Evolutionary conservation across 2,329 filamentous ascomycete genomes (phyloP).

Genomic region (Diaporthe australafricana): DNA sequence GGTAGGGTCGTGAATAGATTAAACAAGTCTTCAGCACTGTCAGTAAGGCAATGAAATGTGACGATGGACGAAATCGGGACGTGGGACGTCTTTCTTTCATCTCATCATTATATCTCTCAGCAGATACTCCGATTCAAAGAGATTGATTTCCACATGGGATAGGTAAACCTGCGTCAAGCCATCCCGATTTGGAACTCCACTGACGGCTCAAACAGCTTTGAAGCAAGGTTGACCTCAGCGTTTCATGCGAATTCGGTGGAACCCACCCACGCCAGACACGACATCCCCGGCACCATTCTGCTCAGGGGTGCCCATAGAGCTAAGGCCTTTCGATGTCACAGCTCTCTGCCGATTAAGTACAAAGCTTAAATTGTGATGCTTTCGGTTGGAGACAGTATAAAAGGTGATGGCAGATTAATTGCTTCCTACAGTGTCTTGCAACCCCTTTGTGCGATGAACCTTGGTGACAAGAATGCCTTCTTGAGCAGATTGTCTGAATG

Average conservation of each 20-base stretch:
- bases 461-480: no score
- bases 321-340: background rate
- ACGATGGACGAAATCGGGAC: no score
- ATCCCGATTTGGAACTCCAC: background rate
- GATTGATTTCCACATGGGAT: background rate
- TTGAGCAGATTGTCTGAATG: no score
- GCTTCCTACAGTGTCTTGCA: background rate
- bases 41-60: no score
- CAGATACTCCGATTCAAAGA: no score
- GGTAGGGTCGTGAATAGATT: no score
- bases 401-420: no score
- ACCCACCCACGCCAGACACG: constrained; percentile 1
- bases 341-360: no score
- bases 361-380: background rate
- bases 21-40: no score
- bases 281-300: background rate
- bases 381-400: background rate
- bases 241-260: background rate
- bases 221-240: constrained; percentile 19
- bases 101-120: background rate
- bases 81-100: no score
- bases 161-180: background rate
- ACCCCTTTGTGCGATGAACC: no score
- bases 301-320: background rate
- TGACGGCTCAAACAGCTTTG: constrained; percentile 17